These are phyloP conservation scores for Cordyceps militaris DNA, from an alignment of 2,329 filamentous ascomycete genomes.

Conservation along the genomic window DNA sequence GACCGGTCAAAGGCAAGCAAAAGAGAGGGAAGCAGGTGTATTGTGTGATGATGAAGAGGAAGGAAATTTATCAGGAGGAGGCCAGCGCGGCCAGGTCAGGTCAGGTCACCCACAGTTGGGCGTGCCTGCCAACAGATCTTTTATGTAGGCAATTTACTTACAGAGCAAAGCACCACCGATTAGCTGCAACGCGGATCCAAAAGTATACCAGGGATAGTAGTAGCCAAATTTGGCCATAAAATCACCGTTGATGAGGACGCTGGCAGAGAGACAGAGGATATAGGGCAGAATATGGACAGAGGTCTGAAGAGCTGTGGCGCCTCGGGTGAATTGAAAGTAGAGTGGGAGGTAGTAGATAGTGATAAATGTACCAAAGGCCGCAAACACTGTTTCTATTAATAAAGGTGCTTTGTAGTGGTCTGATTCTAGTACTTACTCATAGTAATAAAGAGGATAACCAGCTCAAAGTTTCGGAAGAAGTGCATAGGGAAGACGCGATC, in stretches of 20 bases:
- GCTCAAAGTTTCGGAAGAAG: conserved; percentile 31
- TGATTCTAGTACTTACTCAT: conserved; percentile 19
- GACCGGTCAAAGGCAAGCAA: too few species aligned
- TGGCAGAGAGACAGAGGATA: conserved; percentile 29
- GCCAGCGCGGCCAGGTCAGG: too few species aligned
- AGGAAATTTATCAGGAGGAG: too few species aligned
- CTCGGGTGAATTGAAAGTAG: conserved; percentile 40
- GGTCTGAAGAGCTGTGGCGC: conserved; percentile 32
- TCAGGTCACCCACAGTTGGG: too few species aligned
- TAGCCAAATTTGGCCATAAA: conserved; percentile 29
- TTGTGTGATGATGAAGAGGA: too few species aligned
- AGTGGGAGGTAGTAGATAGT: conserved; percentile 43
- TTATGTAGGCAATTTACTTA: conserved; percentile 9
- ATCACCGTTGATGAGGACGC: conserved; percentile 29
- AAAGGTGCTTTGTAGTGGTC: background rate
- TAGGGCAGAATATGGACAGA: conserved; percentile 35
- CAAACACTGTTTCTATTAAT: background rate
- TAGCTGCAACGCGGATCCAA: conserved; percentile 26
- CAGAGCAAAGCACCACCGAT: conserved; percentile 29
- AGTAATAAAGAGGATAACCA: conserved; percentile 36
- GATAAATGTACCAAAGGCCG: conserved; percentile 21
- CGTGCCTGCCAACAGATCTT: too few species aligned
- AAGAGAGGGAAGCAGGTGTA: too few species aligned
- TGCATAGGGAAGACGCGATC: conserved; percentile 40
- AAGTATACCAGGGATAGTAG: conserved; percentile 33